phyloP scores from a whole-genome alignment of 768 basidiomycete species.

The Leccinum ochraceum region DNA sequence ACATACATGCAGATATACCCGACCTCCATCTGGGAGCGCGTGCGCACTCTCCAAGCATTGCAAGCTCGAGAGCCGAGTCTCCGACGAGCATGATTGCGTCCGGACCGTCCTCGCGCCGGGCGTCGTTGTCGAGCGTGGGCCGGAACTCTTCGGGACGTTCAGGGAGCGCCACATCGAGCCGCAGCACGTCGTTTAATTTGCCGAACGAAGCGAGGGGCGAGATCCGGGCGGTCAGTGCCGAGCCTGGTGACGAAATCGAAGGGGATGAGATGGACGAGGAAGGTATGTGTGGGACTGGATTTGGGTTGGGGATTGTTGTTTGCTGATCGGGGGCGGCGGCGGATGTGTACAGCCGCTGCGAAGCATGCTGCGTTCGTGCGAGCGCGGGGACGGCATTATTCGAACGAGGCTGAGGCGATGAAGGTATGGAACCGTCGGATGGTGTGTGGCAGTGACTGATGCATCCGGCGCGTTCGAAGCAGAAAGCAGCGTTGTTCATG shows the following conservation, averaged over 20 bases:
- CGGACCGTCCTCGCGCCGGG: conserved; percentile 70
- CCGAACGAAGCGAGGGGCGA: conserved; percentile 67
- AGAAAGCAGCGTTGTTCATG: conserved; percentile 68
- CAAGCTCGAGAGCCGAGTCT: conserved; percentile 49
- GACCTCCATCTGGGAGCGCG: conserved; percentile 58
- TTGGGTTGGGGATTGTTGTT: background rate
- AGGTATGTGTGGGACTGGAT: conserved; percentile 41
- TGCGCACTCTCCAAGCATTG: conserved; percentile 36
- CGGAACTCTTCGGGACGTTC: conserved; percentile 56
- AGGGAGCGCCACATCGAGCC: conserved; percentile 64
- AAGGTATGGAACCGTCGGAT: conserved; percentile 51
- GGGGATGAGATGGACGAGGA: conserved; percentile 91
- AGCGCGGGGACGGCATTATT: conserved; percentile 83
- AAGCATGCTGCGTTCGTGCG: conserved; percentile 83
- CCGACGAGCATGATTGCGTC: conserved; percentile 63
- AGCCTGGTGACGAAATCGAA: conserved; percentile 56
- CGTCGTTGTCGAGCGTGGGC: conserved; percentile 69
- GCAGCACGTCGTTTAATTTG: conserved; percentile 83
- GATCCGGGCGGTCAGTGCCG: conserved; percentile 47
- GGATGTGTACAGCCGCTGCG: conserved; percentile 56
- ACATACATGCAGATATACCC: conserved; percentile 70
- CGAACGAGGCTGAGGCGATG: conserved; percentile 92
- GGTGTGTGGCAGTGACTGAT: background rate
- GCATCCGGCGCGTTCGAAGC: conserved; percentile 9
- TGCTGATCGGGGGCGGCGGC: conserved; percentile 1